Conservation (phyloP, 306 rosid genomes). For the Corylus avellana region DNA sequence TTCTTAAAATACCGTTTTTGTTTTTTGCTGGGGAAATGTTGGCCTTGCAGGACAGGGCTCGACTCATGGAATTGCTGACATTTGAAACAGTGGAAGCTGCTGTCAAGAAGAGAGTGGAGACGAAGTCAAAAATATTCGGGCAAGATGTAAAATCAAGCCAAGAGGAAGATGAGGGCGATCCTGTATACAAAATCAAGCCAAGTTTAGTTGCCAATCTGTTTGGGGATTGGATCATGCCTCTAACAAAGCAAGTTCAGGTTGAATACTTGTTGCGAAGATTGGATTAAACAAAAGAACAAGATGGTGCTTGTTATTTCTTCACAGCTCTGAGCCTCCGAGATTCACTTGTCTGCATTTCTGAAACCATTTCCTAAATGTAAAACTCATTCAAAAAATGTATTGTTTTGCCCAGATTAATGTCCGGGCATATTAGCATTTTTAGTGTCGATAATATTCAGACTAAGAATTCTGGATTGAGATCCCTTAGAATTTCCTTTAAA, state of each 20-base stretch:
- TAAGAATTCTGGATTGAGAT: too few species aligned
- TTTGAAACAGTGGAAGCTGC: conserved; percentile 44
- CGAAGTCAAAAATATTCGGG: conserved; percentile 43
- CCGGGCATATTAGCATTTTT: too few species aligned
- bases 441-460: too few species aligned
- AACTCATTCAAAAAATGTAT: background rate
- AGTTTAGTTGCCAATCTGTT: conserved; percentile 41
- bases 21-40: conserved; percentile 5
- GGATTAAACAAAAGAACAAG: conserved; percentile 20
- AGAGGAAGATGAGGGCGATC: conserved; percentile 20
- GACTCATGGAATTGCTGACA: conserved; percentile 46
- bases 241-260: conserved; percentile 60
- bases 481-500: too few species aligned
- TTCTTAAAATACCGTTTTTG: background rate
- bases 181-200: conserved; percentile 50
- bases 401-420: background rate
- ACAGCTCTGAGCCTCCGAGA: background rate
- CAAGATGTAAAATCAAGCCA: conserved; percentile 32
- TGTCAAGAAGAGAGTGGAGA: conserved; percentile 48
- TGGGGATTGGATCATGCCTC: conserved; percentile 58
- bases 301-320: background rate
- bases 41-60: conserved; percentile 40
- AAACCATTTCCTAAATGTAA: background rate
- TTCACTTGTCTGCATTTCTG: background rate
- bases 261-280: conserved; percentile 55